These are phyloP conservation scores for Starmerella asiatica DNA, from an alignment of 805 yeast species.

Conservation along the genomic window DNA sequence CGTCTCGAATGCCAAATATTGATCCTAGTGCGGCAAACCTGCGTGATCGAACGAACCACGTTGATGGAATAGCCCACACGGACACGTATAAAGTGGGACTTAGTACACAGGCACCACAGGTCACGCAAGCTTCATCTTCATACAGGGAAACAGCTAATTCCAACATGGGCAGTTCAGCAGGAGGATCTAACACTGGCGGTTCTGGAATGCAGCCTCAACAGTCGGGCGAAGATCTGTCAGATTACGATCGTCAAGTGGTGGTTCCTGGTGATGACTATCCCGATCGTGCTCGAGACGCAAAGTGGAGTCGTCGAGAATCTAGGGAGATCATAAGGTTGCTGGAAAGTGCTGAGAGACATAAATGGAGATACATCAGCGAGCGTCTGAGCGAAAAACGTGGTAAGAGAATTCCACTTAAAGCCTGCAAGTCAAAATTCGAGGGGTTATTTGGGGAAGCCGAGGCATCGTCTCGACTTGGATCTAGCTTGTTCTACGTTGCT, in stretches of 20 bases:
- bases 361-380: constrained; percentile 46
- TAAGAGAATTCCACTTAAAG: constrained; percentile 38
- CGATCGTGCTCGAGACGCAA: constrained; percentile 10
- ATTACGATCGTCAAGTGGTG: constrained; percentile 8
- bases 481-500: constrained; percentile 43
- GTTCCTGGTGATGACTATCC: constrained; percentile 11
- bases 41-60: too few species aligned
- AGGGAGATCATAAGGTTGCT: constrained; percentile 36
- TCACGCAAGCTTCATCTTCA: too few species aligned
- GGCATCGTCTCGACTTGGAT: constrained; percentile 34
- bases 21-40: too few species aligned
- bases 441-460: constrained; percentile 43
- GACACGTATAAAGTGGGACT: too few species aligned
- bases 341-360: constrained; percentile 41
- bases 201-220: too few species aligned
- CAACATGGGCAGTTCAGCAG: too few species aligned
- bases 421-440: constrained; percentile 43
- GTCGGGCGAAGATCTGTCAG: neutral
- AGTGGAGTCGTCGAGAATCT: constrained; percentile 34
- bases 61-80: too few species aligned
- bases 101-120: too few species aligned
- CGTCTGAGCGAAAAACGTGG: constrained; percentile 22
- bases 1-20: too few species aligned
- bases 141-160: too few species aligned
- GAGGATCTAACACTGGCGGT: too few species aligned